Conservation (phyloP, 306 rosid genomes). For the Arachis hypogaea region DNA sequence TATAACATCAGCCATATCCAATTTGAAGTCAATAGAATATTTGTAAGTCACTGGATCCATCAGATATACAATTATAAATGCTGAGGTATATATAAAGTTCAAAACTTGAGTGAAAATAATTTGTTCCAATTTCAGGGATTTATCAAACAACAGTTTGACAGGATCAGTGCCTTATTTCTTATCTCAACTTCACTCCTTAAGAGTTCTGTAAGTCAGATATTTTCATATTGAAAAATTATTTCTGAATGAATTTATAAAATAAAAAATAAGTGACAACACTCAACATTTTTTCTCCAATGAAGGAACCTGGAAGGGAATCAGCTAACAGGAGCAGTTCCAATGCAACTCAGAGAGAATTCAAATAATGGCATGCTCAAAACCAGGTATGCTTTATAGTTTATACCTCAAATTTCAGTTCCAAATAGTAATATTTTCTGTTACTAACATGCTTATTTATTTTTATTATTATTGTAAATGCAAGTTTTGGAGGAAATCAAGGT, state of each 20-base stretch:
- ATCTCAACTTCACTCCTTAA: conserved; percentile 35
- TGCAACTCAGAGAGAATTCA: conserved; percentile 30
- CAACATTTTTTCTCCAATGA: conserved; percentile 8
- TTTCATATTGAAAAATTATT: no score
- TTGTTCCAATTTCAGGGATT: conserved; percentile 37
- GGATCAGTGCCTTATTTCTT: conserved; percentile 46
- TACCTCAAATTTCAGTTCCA: conserved; percentile 19
- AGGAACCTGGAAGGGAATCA: conserved; percentile 50
- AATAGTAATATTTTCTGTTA: conserved; percentile 2
- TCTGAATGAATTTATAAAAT: no score
- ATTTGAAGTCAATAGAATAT: conserved; percentile 39
- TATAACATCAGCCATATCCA: conserved; percentile 42
- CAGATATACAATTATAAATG: background rate
- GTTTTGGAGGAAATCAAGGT: conserved; percentile 51
- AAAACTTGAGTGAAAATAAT: background rate
- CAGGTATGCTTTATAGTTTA: conserved; percentile 36
- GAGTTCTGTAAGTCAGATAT: conserved; percentile 41
- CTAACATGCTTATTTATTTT: background rate
- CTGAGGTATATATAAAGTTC: background rate
- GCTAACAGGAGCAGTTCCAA: conserved; percentile 48
- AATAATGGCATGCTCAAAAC: conserved; percentile 30
- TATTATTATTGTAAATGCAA: conserved; percentile 31
- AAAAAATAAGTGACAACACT: no score
- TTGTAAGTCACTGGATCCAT: conserved; percentile 44
- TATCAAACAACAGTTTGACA: conserved; percentile 46